phyloP scores from a whole-genome alignment of 139 green algal genomes.

The Coelastrella sp. region DNA sequence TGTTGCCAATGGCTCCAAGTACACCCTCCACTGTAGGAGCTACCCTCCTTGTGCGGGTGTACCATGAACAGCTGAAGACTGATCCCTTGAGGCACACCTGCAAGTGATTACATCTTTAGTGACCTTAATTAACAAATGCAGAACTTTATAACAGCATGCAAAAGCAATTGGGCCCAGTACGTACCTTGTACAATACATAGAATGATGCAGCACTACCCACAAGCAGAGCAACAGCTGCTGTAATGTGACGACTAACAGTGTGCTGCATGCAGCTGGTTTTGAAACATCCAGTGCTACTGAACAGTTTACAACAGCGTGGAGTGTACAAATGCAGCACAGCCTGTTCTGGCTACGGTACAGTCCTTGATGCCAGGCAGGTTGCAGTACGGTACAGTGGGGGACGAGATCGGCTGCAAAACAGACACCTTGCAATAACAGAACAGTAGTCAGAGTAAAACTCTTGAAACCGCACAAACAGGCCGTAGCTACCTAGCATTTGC shows the following conservation, averaged over 20 bases:
- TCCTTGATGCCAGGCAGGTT: no score
- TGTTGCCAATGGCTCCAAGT: conserved; percentile 83
- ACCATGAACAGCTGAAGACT: neutral
- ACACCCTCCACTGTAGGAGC: conserved; percentile 57
- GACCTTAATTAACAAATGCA: neutral
- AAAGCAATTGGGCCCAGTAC: neutral
- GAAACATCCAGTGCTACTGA: neutral
- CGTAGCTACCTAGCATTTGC: neutral
- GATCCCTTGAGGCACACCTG: neutral
- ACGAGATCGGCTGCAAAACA: no score
- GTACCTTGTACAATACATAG: neutral
- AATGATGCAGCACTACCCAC: neutral
- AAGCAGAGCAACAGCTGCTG: neutral
- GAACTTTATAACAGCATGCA: neutral
- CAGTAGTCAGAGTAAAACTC: no score
- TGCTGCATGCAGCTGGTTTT: neutral
- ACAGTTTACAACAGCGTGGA: no score
- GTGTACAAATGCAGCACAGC: no score
- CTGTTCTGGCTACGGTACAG: no score
- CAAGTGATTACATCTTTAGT: neutral
- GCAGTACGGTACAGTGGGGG: no score
- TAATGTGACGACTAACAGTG: neutral
- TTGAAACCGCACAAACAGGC: no score
- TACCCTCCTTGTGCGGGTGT: neutral
- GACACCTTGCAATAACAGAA: no score